Evolutionary conservation across 2,329 filamentous ascomycete species (phyloP), one percentile per base, ranked within the genome.

Genomic region (Leptoxyphium fumago): DNA sequence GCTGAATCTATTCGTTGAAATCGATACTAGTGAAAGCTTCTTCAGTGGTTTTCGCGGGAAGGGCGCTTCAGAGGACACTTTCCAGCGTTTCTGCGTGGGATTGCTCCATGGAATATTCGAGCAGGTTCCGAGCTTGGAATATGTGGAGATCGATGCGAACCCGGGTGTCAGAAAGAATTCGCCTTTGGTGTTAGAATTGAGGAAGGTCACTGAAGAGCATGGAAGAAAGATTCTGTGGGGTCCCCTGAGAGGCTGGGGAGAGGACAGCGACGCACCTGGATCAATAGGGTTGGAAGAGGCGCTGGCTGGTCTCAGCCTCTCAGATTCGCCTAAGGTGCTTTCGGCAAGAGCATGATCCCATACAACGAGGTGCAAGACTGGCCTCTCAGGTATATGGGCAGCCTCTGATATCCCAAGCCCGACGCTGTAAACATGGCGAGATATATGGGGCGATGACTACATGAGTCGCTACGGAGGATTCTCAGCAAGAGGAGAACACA

Each of bases 61-160:
- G 21, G 51, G 53, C 38, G 71, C 73, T 21, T 70, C 71, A 1
- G 72, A 79, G 21, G 75, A 78, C 1, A 85, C 82, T 50, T 88
- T 84, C 55, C 82, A 84, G 47, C 61, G 61, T 5, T 87, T 86
- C 55, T 78, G 74, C 21, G 64, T 70, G 10, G 63, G 66, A 1
- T 61, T 87, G 26, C 57, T 87, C 6, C 61, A 64, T 3, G 67
- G 65, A 7, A 69, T 86, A 2, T 55, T 86, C 2, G 63, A 66
- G 1, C 69, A 70, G 44, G 61, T 82, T 45, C 75, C 79, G 0
- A 69, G 66, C 32, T 58, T 84, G 2, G 56, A 69, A 8, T 64
- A 67, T 1, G 67, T 87, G 15, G 73, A 84, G 53, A 82, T 88
- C 48, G 83, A 88, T 60, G 82, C 73, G 0, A 84, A 73, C 57